These are phyloP conservation scores for Fraxinus velutina DNA, from an alignment of 305 asterid species.

Conservation along the genomic window DNA sequence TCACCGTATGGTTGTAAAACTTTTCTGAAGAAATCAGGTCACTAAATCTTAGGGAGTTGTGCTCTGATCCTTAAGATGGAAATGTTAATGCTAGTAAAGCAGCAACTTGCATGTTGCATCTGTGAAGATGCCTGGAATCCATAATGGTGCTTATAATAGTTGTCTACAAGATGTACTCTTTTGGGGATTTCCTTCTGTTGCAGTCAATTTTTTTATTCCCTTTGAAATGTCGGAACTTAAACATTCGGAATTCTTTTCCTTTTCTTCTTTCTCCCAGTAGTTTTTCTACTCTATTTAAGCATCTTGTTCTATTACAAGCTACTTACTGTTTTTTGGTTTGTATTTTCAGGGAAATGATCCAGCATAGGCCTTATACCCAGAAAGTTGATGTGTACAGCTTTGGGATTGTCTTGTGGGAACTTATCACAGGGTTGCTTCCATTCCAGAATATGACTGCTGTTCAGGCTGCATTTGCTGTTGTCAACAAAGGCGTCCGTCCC, in stretches of 20 bases:
- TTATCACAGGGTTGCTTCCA: constrained; percentile 89
- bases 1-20: not conserved
- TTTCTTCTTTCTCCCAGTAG: not conserved
- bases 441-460: constrained; percentile 95
- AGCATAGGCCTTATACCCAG: constrained; percentile 89
- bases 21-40: not conserved
- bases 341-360: constrained; percentile 87
- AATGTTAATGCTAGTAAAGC: not conserved
- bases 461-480: constrained; percentile 97
- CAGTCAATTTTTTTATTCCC: not conserved
- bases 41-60: not conserved
- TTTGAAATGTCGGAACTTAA: not conserved
- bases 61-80: not conserved
- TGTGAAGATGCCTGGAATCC: not conserved
- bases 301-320: not conserved
- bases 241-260: not conserved
- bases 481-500: constrained; percentile 91
- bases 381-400: constrained; percentile 95
- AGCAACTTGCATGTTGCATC: not conserved
- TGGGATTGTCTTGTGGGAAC: constrained; percentile 96
- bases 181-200: not conserved
- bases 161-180: not conserved
- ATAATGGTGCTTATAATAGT: not conserved
- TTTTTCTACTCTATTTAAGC: not conserved
- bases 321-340: constrained; percentile 11